Percentiles rank a stretch among this genome's conserved stretches.
phyloP scores from a whole-genome alignment of 192 early-diverging fungal species.

The Gonapodya prolifera region DNA sequence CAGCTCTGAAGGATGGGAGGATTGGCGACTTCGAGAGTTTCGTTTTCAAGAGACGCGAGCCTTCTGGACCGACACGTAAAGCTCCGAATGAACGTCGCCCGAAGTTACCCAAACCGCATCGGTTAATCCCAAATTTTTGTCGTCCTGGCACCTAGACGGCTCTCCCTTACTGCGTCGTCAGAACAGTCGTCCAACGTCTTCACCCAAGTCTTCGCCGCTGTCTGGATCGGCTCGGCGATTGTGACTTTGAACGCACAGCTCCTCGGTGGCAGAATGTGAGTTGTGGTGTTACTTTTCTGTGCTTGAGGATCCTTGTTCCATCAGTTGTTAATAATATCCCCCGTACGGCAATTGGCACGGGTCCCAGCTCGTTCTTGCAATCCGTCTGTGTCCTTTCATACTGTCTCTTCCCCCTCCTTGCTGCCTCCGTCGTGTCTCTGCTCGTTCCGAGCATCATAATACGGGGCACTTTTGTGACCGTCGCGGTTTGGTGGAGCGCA shows the following conservation, averaged over 20 bases:
- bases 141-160: slow-evolving; percentile 9
- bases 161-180: slow-evolving; percentile 61
- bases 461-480: slow-evolving; percentile 54
- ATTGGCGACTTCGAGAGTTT: too few species aligned
- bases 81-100: too few species aligned
- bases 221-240: slow-evolving; percentile 83
- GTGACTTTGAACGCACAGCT: slow-evolving; percentile 95
- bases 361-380: slow-evolving; percentile 83
- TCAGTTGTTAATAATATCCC: background rate
- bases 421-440: slow-evolving; percentile 60
- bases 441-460: slow-evolving; percentile 54
- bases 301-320: too few species aligned
- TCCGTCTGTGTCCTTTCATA: slow-evolving; percentile 93
- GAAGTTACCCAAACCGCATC: too few species aligned
- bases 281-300: too few species aligned
- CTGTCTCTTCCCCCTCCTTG: slow-evolving; percentile 86
- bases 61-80: too few species aligned
- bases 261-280: slow-evolving; percentile 80
- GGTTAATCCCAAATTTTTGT: too few species aligned
- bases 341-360: background rate
- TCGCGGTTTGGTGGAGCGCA: slow-evolving; percentile 77
- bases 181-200: slow-evolving; percentile 79
- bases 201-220: slow-evolving; percentile 84
- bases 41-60: too few species aligned
- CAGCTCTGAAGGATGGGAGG: too few species aligned